A percentile compares a stretch with the other conserved stretches of the same genome.
Evolutionary conservation across 1,284 basidiomycete genomes (phyloP).

Genomic region (Taiwanofungus camphoratus): DNA sequence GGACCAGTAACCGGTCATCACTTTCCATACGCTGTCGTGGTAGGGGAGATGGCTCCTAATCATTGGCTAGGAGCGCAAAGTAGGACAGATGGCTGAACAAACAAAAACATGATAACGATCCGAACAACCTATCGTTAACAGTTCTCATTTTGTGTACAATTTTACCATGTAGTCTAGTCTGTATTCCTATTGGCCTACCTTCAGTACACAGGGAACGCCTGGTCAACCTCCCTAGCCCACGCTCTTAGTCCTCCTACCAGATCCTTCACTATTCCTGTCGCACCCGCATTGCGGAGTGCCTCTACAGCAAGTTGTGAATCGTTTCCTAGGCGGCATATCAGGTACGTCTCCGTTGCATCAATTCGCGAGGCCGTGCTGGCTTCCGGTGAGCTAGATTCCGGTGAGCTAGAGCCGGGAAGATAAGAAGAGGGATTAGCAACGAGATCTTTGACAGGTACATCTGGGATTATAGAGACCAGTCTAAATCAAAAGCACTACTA

Average conservation of each 20-base stretch:
- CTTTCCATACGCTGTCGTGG: no score
- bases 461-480: conserved; percentile 32
- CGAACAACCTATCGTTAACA: no score
- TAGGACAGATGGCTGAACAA: no score
- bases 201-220: conserved; percentile 76
- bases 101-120: no score
- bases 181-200: background rate
- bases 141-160: background rate
- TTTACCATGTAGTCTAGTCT: no score
- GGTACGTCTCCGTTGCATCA: conserved; percentile 30
- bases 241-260: conserved; percentile 75
- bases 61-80: no score
- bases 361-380: background rate
- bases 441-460: conserved; percentile 61
- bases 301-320: conserved; percentile 87
- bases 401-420: conserved; percentile 23
- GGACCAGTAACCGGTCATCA: no score
- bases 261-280: conserved; percentile 48
- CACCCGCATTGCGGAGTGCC: conserved; percentile 48
- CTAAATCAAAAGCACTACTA: background rate
- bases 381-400: conserved; percentile 11
- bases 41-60: no score
- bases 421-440: conserved; percentile 49
- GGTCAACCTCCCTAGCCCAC: conserved; percentile 72
- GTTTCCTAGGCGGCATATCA: conserved; percentile 88